Evolutionary conservation across 257 asterid species (phyloP).

Genomic region (Salvia miltiorrhiza): DNA sequence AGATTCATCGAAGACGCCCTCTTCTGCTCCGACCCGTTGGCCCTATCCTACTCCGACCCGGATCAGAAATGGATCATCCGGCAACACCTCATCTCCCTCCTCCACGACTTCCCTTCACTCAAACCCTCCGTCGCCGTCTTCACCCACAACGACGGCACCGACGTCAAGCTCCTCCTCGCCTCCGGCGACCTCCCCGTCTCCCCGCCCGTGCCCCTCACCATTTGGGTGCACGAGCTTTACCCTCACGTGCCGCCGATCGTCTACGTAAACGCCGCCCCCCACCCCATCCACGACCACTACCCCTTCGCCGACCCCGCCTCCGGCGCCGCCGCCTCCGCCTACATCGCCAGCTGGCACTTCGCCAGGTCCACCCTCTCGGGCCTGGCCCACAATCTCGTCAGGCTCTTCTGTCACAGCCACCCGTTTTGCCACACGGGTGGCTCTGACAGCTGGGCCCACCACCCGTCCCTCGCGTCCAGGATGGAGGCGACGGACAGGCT

Average conservation of each 20-base stretch:
- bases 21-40: conserved; percentile 37
- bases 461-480: conserved; percentile 35
- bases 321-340: conserved; percentile 39
- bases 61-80: conserved; percentile 63
- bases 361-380: conserved; percentile 38
- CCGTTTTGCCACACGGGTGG: conserved; percentile 32
- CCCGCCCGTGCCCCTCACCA: conserved; percentile 40
- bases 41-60: conserved; percentile 57
- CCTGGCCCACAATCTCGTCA: conserved; percentile 40
- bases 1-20: conserved; percentile 59
- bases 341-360: conserved; percentile 42
- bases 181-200: conserved; percentile 39
- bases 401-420: conserved; percentile 41
- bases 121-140: conserved; percentile 44
- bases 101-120: conserved; percentile 50
- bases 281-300: conserved; percentile 32
- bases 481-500: conserved; percentile 57
- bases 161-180: conserved; percentile 44
- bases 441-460: neutral
- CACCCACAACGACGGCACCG: conserved; percentile 53
- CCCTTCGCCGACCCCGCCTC: conserved; percentile 57
- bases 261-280: conserved; percentile 16
- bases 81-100: conserved; percentile 46
- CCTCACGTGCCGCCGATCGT: conserved; percentile 54
- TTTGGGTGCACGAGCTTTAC: conserved; percentile 67